Evolutionary conservation across 345 rosid species (phyloP).

Genomic region (Rhizophora apiculata): DNA sequence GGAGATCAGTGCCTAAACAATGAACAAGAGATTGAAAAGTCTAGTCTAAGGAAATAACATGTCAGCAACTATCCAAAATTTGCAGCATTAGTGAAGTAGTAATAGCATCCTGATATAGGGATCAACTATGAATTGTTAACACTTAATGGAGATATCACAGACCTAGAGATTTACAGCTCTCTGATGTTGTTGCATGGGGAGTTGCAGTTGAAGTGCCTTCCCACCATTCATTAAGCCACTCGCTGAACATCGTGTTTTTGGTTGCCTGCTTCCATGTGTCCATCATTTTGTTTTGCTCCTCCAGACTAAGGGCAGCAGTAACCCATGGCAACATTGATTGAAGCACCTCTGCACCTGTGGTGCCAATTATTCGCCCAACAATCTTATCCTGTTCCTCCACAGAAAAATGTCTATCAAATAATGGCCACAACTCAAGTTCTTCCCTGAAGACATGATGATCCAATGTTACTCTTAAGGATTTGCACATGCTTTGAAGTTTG

Average conservation of each 20-base stretch:
- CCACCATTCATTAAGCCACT: slow-evolving; percentile 71
- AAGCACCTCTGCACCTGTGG: slow-evolving; percentile 65
- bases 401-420: slow-evolving; percentile 57
- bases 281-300: slow-evolving; percentile 64
- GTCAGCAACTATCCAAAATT: slow-evolving; percentile 2
- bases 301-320: slow-evolving; percentile 57
- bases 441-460: slow-evolving; percentile 58
- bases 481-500: slow-evolving; percentile 62
- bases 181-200: slow-evolving; percentile 35
- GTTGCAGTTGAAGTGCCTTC: slow-evolving; percentile 35
- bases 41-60: slow-evolving; percentile 12
- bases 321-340: slow-evolving; percentile 70
- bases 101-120: neutral
- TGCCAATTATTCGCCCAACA: slow-evolving; percentile 60
- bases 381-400: slow-evolving; percentile 60
- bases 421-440: slow-evolving; percentile 66
- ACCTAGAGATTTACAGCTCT: slow-evolving; percentile 47
- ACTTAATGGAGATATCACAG: slow-evolving; percentile 5
- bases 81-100: neutral
- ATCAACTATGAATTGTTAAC: neutral
- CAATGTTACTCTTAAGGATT: slow-evolving; percentile 52
- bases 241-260: slow-evolving; percentile 60
- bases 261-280: slow-evolving; percentile 65
- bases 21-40: neutral
- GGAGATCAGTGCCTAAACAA: slow-evolving; percentile 37